A percentile compares a stretch with the other conserved stretches of the same genome.
Evolutionary conservation across 306 rosid genomes (phyloP).

Genomic region (Pueraria montana): DNA sequence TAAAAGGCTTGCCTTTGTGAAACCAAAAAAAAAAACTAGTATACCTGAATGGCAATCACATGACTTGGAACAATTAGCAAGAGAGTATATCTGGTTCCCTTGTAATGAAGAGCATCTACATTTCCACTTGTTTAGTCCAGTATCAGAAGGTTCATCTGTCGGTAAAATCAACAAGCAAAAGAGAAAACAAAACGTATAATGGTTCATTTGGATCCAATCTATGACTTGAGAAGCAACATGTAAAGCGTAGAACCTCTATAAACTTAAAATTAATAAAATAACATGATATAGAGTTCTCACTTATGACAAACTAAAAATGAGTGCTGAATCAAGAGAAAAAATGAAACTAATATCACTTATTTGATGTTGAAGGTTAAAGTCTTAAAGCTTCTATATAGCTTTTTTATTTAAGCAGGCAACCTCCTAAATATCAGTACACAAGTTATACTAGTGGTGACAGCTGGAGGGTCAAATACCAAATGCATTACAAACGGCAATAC

Average conservation of each 20-base stretch:
- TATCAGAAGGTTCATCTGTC: conserved; percentile 64
- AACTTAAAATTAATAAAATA: conserved; percentile 24
- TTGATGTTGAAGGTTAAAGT: background rate
- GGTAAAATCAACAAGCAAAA: conserved; percentile 43
- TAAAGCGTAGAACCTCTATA: conserved; percentile 15
- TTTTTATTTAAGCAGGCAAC: background rate
- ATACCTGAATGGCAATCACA: conserved; percentile 89
- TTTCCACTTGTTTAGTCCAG: conserved; percentile 70
- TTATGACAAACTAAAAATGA: background rate
- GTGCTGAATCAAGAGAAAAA: conserved; percentile 4
- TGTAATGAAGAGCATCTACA: conserved; percentile 72
- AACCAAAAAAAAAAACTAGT: conserved; percentile 47
- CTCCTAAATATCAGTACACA: background rate
- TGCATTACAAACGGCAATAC: conserved; percentile 31
- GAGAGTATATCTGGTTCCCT: conserved; percentile 59
- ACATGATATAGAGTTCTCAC: background rate
- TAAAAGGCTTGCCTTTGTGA: background rate
- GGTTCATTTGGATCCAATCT: conserved; percentile 23
- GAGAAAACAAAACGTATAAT: conserved; percentile 32
- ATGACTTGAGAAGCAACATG: conserved; percentile 17
- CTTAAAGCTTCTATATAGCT: background rate
- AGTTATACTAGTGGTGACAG: background rate
- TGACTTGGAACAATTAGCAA: conserved; percentile 83
- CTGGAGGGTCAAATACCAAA: background rate
- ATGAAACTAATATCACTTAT: background rate